Evolutionary conservation across 1,139 yeast species (phyloP).

Genomic region (Protomyces arabidopsidicola): DNA sequence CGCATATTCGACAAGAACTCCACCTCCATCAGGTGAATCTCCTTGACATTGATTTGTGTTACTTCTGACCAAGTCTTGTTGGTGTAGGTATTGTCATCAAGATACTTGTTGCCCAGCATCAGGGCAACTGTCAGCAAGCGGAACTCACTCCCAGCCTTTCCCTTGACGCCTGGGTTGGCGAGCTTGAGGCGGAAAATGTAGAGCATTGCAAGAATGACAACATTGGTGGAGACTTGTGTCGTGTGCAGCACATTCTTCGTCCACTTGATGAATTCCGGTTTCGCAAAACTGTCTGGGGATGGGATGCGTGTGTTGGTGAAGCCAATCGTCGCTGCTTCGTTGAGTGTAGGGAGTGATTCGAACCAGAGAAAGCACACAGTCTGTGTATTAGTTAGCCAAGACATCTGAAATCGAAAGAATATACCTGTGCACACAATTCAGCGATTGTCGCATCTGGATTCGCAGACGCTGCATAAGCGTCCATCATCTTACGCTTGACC

Average conservation of each 20-base stretch:
- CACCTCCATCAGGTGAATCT: slow-evolving; percentile 62
- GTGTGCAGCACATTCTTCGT: slow-evolving; percentile 35
- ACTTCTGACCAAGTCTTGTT: slow-evolving; percentile 92
- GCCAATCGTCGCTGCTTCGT: slow-evolving; percentile 24
- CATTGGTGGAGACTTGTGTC: slow-evolving; percentile 40
- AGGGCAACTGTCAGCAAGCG: slow-evolving; percentile 63
- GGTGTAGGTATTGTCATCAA: slow-evolving; percentile 90
- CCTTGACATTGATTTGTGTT: slow-evolving; percentile 59
- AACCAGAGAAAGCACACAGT: slow-evolving; percentile 27
- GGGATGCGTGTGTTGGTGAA: slow-evolving; percentile 18
- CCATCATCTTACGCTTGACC: background rate
- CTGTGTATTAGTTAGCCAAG: background rate
- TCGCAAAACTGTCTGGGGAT: slow-evolving; percentile 8
- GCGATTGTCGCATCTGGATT: slow-evolving; percentile 10
- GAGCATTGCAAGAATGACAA: slow-evolving; percentile 40
- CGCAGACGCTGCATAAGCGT: slow-evolving; percentile 9
- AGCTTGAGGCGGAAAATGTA: slow-evolving; percentile 40
- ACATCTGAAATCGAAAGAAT: background rate
- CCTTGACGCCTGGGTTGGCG: slow-evolving; percentile 36
- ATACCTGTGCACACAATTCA: slow-evolving; percentile 25
- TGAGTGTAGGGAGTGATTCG: slow-evolving; percentile 20
- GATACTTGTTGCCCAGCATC: slow-evolving; percentile 76
- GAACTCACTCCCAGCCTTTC: slow-evolving; percentile 46
- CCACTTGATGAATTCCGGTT: slow-evolving; percentile 25
- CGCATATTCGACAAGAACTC: slow-evolving; percentile 40